phyloP scores from a whole-genome alignment of 371 early-diverging fungal species.

The Actinomortierella wolfii region DNA sequence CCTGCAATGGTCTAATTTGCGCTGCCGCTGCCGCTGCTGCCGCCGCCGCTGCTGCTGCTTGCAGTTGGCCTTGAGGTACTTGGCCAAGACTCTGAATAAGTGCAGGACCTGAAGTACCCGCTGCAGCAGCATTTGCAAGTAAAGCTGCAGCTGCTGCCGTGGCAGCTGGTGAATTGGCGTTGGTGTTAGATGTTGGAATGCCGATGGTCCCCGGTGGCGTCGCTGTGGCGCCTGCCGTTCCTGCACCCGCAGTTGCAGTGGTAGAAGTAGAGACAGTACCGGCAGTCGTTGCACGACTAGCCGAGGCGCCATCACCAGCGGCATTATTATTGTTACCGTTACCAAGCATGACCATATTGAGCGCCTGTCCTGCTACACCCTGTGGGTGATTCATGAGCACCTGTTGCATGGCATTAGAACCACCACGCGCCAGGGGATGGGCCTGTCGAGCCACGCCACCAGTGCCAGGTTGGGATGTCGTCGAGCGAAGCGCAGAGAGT shows the following conservation, averaged over 20 bases:
- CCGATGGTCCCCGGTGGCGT: too few species aligned
- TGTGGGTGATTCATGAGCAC: too few species aligned
- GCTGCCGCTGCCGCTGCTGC: conserved; percentile 7
- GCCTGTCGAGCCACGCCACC: conserved; percentile 35
- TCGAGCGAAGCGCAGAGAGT: conserved; percentile 43
- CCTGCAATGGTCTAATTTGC: conserved; percentile 41
- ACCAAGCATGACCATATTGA: conserved; percentile 26
- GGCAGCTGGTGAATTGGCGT: too few species aligned
- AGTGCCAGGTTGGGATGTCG: conserved; percentile 29
- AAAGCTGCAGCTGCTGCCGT: too few species aligned
- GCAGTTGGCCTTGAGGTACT: conserved; percentile 22
- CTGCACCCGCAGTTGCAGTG: conserved; percentile 2
- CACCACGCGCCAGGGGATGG: conserved; percentile 24
- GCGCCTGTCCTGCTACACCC: conserved; percentile 17
- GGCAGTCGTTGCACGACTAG: conserved; percentile 2
- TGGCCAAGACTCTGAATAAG: conserved; percentile 33
- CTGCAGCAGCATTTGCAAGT: neutral
- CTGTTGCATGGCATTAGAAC: conserved; percentile 48
- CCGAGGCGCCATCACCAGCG: neutral
- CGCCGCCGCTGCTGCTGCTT: conserved; percentile 7
- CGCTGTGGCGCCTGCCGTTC: conserved; percentile 4
- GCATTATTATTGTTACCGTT: conserved; percentile 29
- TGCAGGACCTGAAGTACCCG: neutral
- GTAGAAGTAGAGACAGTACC: conserved; percentile 8
- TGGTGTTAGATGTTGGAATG: too few species aligned